phyloP scores from a whole-genome alignment of 1,284 basidiomycete genomes.

The Pseudomicrostroma phylloplanum region DNA sequence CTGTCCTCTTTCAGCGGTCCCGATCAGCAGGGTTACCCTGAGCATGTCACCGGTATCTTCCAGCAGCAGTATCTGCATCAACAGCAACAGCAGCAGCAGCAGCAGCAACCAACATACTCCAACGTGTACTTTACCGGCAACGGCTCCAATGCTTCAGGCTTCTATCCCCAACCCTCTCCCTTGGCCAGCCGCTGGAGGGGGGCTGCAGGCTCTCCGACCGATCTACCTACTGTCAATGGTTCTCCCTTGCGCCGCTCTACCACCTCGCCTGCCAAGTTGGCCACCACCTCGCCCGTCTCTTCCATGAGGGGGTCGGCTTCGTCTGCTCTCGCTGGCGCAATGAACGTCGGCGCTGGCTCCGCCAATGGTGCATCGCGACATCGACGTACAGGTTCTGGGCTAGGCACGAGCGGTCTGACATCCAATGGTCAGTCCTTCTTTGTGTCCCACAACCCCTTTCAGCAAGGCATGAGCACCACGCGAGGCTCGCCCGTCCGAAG shows the following conservation, averaged over 20 bases:
- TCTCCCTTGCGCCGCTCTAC: background rate
- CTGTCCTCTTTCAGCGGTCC: background rate
- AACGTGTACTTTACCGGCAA: too few relatives aligned
- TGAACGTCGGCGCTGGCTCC: background rate
- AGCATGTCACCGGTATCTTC: too few relatives aligned
- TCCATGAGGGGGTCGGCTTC: background rate
- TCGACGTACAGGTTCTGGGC: too few relatives aligned
- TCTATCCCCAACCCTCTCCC: conserved; percentile 7
- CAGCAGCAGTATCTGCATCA: too few relatives aligned
- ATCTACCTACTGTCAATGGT: too few relatives aligned
- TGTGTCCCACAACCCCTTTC: background rate
- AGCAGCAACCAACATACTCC: too few relatives aligned
- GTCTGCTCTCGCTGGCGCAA: conserved; percentile 2
- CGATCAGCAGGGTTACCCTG: background rate
- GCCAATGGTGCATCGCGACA: too few relatives aligned
- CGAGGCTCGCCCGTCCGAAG: conserved; percentile 3
- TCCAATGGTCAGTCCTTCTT: too few relatives aligned
- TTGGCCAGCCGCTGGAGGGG: conserved; percentile 5
- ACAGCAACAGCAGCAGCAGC: background rate
- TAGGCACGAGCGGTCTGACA: too few relatives aligned
- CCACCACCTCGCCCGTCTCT: conserved; percentile 5
- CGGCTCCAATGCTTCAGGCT: background rate
- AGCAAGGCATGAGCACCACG: background rate
- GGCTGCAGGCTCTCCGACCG: conserved; percentile 6
- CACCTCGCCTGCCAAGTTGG: conserved; percentile 1